phyloP scores from a whole-genome alignment of 2,329 filamentous ascomycete species.

The Geosmithia morbida region DNA sequence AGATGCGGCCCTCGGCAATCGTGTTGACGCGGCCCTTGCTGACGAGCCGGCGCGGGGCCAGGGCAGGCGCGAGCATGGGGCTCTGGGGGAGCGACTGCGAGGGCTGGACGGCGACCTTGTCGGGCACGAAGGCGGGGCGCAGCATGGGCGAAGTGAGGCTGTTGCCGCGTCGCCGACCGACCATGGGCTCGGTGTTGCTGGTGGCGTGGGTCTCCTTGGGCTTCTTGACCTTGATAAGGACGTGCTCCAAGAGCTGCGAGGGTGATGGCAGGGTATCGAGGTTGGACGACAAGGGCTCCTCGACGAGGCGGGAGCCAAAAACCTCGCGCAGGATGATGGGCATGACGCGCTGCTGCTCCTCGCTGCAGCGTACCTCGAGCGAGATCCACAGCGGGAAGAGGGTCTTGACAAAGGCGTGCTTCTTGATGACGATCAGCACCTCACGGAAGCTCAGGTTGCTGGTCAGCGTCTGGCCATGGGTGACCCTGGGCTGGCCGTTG shows the following conservation, averaged over 20 bases:
- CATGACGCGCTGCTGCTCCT: constrained; percentile 75
- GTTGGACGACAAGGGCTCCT: constrained; percentile 57
- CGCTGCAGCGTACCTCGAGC: constrained; percentile 84
- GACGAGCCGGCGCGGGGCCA: constrained; percentile 30
- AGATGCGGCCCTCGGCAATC: constrained; percentile 40
- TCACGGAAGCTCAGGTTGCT: constrained; percentile 81
- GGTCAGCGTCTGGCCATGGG: constrained; percentile 81
- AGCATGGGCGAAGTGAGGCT: constrained; percentile 58
- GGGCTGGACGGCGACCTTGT: constrained; percentile 35
- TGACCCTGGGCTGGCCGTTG: constrained; percentile 77
- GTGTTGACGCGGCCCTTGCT: constrained; percentile 41
- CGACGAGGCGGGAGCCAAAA: constrained; percentile 68
- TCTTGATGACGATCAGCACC: constrained; percentile 84
- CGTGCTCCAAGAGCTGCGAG: constrained; percentile 67
- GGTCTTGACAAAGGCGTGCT: constrained; percentile 84
- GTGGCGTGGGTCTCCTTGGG: constrained; percentile 35
- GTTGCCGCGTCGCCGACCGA: constrained; percentile 40
- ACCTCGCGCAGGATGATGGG: constrained; percentile 74
- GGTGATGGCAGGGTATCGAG: constrained; percentile 65
- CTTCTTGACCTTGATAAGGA: constrained; percentile 91
- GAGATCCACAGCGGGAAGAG: constrained; percentile 86
- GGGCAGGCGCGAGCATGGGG: constrained; percentile 35
- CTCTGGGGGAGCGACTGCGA: constrained; percentile 38
- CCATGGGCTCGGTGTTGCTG: constrained; percentile 10
- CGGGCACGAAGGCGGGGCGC: constrained; percentile 40